These are phyloP conservation scores for Pistacia vera DNA, from an alignment of 345 rosid species.

Conservation along the genomic window DNA sequence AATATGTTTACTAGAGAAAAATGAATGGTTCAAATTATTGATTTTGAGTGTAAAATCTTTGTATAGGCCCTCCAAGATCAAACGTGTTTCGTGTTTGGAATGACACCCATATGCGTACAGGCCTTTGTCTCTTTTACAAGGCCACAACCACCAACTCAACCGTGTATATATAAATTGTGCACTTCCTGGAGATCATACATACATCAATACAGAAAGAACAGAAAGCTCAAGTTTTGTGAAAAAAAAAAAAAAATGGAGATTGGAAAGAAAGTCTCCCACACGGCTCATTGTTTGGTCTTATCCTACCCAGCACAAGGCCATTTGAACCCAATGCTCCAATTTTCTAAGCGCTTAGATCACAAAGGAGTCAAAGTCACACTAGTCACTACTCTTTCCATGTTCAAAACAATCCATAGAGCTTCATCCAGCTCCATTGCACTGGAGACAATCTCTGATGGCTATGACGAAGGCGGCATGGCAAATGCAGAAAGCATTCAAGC, in stretches of 20 bases:
- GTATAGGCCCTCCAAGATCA: too few relatives aligned
- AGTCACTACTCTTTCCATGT: conserved; percentile 21
- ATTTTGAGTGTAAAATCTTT: too few relatives aligned
- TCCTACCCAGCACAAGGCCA: conserved; percentile 41
- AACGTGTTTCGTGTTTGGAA: too few relatives aligned
- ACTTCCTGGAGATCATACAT: neutral
- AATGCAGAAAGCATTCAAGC: conserved; percentile 18
- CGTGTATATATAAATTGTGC: too few relatives aligned
- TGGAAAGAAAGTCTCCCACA: neutral
- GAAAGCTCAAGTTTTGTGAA: neutral
- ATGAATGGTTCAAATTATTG: too few relatives aligned
- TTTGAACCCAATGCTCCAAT: conserved; percentile 45
- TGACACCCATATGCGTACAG: too few relatives aligned
- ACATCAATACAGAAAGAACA: neutral
- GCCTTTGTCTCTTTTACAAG: too few relatives aligned
- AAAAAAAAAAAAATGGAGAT: neutral
- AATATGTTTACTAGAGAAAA: too few relatives aligned
- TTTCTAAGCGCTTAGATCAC: conserved; percentile 33
- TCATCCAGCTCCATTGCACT: conserved; percentile 11
- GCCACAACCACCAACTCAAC: too few relatives aligned
- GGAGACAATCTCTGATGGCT: conserved; percentile 50
- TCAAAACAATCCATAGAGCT: conserved; percentile 15
- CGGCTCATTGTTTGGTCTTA: conserved; percentile 34
- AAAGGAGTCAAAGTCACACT: conserved; percentile 34
- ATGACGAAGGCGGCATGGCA: conserved; percentile 25